These are phyloP conservation scores for Sideroxylon spinosum DNA, from an alignment of 179 eudicot genomes.

Conservation along the genomic window DNA sequence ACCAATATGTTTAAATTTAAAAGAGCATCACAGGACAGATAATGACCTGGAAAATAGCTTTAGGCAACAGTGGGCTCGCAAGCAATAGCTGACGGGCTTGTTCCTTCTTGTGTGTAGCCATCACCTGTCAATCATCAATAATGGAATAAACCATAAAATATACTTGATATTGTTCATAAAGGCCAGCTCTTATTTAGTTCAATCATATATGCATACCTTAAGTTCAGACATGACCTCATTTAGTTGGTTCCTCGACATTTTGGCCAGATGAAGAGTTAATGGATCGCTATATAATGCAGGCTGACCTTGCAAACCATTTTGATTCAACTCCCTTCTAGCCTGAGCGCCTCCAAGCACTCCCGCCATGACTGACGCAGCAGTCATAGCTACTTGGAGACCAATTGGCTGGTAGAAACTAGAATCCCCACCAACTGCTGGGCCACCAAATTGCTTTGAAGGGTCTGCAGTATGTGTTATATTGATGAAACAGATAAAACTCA, in stretches of 20 bases:
- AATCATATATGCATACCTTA: slow-evolving; percentile 46
- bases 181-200: slow-evolving; percentile 6
- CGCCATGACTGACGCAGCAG: slow-evolving; percentile 86
- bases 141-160: slow-evolving; percentile 10
- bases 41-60: slow-evolving; percentile 84
- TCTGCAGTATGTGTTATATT: slow-evolving; percentile 33
- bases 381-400: slow-evolving; percentile 71
- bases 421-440: slow-evolving; percentile 46
- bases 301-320: slow-evolving; percentile 56
- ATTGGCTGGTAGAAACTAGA: slow-evolving; percentile 58
- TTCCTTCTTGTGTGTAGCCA: slow-evolving; percentile 78
- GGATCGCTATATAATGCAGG: slow-evolving; percentile 60
- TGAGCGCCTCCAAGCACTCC: slow-evolving; percentile 87
- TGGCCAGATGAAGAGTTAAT: slow-evolving; percentile 80
- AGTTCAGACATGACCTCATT: slow-evolving; percentile 68
- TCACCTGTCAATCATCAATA: slow-evolving; percentile 42
- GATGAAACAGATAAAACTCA: not conserved
- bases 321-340: slow-evolving; percentile 39
- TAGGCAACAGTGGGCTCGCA: slow-evolving; percentile 59
- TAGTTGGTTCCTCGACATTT: slow-evolving; percentile 80
- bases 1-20: not conserved
- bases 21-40: slow-evolving; percentile 5
- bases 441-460: slow-evolving; percentile 60
- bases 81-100: slow-evolving; percentile 73
- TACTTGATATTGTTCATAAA: not conserved